Evolutionary conservation across 768 basidiomycete species (phyloP).

Genomic region (Neoboletus subvelutipes): DNA sequence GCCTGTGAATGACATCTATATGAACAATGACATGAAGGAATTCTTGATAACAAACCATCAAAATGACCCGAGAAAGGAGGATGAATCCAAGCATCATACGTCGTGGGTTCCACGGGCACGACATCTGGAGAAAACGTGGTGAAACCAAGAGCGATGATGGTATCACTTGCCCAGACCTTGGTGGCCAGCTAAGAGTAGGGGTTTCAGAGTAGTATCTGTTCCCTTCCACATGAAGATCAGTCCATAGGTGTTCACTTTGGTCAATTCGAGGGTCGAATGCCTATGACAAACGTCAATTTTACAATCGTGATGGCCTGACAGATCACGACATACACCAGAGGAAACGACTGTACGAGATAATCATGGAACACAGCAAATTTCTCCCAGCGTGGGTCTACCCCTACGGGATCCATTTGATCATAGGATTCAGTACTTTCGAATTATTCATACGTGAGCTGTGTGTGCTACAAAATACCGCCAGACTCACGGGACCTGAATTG

Average conservation of each 20-base stretch:
- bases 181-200: conserved; percentile 52
- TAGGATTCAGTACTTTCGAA: conserved; percentile 48
- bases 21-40: neutral
- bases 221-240: conserved; percentile 61
- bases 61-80: conserved; percentile 65
- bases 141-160: neutral
- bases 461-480: neutral
- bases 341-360: conserved; percentile 57
- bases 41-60: conserved; percentile 40
- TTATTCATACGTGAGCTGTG: conserved; percentile 5
- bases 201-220: conserved; percentile 47
- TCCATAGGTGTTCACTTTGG: conserved; percentile 62
- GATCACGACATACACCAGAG: conserved; percentile 48
- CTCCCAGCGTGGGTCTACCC: conserved; percentile 54
- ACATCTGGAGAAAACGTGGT: conserved; percentile 45
- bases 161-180: conserved; percentile 40
- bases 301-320: neutral
- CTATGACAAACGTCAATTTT: conserved; percentile 27
- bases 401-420: conserved; percentile 48
- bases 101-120: conserved; percentile 61
- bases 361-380: conserved; percentile 53
- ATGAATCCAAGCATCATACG: conserved; percentile 55
- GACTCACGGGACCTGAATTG: conserved; percentile 43
- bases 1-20: conserved; percentile 19
- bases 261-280: conserved; percentile 49